Base-by-base conservation (phyloP, 2,329 filamentous ascomycete species). In the Colletotrichum musicola region DNA sequence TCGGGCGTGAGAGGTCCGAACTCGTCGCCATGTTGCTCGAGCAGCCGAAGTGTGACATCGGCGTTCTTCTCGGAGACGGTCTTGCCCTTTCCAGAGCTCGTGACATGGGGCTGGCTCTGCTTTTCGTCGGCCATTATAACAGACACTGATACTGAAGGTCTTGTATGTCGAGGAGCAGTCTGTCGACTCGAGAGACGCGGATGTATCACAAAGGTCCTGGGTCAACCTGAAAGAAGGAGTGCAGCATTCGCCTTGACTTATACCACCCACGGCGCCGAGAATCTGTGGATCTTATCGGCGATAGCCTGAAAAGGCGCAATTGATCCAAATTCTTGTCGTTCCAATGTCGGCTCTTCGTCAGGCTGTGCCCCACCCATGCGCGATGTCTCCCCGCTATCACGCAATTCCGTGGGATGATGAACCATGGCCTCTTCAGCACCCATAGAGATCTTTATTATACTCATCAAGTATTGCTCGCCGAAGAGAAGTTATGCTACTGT, bases 1-100 rank as follows among this genome's bases (percentile, higher is more conserved):
- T 81, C 75, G 0, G 77, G 72, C 0, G 77, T 77, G 18, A 81
- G 56, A n/a, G 73, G 72, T 2, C 72, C 75, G 22, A 80, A 72
- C 1, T 75, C 65, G 50, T 76, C 70, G 3, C 75, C 78, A 70
- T 80, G 76, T 9, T 78, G 68, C 64, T 81, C 77, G 14, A 81
- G 70, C 4, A 81, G 62, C 0, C 75, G 73, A 7, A 81, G 65
- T 1, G 79, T 81, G n/a, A 76, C 77, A 64, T 81, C 79, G 16
- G 79, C 79, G 59, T 78, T 76, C 56, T 77, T 75, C 55, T 69
- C 67, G 14, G 47, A 40, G 10, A 72, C 69, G 0, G 64, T 68
- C 51, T 60, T 68, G 13, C 50, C 64, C 25, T 68, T 68, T 12
- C 50, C 42, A 6, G 49, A 16, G 18, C 35, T 30, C n/a, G 20